Percentiles rank a stretch among this genome's conserved stretches.
These are phyloP conservation scores for Oryza coarctata DNA, from an alignment of 176 grass and related monocot genomes.

Conservation along the genomic window DNA sequence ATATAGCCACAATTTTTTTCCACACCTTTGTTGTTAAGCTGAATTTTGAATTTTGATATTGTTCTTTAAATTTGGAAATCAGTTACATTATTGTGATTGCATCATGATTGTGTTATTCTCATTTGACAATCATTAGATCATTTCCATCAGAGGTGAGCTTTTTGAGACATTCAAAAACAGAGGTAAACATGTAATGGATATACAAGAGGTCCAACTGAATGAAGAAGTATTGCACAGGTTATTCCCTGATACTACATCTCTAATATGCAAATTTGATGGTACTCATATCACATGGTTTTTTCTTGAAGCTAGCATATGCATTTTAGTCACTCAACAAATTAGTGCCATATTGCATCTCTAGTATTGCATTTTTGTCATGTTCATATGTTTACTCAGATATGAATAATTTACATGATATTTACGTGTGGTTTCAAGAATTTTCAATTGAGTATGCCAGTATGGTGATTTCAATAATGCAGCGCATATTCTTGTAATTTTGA, in stretches of 20 bases:
- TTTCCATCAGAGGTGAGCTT: conserved; percentile 92
- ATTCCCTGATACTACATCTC: neutral
- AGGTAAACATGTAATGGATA: conserved; percentile 85
- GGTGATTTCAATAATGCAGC: neutral
- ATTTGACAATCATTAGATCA: conserved; percentile 59
- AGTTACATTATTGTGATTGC: conserved; percentile 5
- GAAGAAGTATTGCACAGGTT: conserved; percentile 86
- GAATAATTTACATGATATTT: neutral
- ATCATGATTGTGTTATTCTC: conserved; percentile 21
- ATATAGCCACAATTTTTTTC: neutral
- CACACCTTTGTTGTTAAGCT: neutral
- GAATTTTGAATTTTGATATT: neutral
- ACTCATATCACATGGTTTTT: neutral
- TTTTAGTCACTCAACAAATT: conserved; percentile 5
- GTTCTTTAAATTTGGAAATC: conserved; percentile 25
- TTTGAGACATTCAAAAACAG: conserved; percentile 93
- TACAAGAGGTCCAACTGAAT: conserved; percentile 78
- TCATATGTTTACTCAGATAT: conserved; percentile 25
- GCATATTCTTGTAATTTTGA: conserved; percentile 1
- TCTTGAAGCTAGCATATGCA: neutral
- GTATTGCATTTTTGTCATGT: neutral
- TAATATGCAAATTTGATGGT: conserved; percentile 24
- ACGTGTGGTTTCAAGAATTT: neutral
- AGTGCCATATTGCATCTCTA: neutral
- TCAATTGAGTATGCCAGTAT: neutral